phyloP scores from a whole-genome alignment of 495 filamentous ascomycete genomes.

The Hypoxylon trugodes region DNA sequence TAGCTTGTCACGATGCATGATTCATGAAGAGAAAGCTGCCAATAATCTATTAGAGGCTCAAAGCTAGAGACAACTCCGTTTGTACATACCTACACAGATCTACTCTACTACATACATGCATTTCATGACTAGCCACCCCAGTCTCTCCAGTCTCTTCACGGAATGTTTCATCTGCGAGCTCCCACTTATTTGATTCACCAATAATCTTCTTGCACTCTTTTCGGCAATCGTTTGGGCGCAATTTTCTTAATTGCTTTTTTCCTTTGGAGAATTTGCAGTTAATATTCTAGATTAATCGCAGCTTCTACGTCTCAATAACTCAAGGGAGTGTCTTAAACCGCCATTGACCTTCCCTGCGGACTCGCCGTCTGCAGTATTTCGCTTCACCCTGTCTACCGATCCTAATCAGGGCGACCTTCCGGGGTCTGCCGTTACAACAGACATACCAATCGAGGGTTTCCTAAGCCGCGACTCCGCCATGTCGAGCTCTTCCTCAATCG shows the following conservation, averaged over 20 bases:
- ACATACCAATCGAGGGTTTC: conserved; percentile 37
- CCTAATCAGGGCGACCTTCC: conserved; percentile 37
- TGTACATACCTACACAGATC: conserved; percentile 11
- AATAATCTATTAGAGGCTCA: conserved; percentile 6
- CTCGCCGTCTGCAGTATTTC: conserved; percentile 27
- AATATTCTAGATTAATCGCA: conserved; percentile 19
- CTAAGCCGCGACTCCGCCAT: conserved; percentile 47
- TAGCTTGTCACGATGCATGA: conserved; percentile 19
- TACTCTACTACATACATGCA: not conserved
- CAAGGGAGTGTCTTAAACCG: conserved; percentile 12
- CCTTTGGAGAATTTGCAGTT: conserved; percentile 18
- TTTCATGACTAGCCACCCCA: conserved; percentile 24
- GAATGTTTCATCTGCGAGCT: conserved; percentile 41
- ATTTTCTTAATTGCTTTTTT: conserved; percentile 10
- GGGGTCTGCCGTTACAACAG: conserved; percentile 41
- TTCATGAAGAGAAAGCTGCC: conserved; percentile 29
- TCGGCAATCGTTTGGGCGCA: conserved; percentile 24
- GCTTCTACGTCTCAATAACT: conserved; percentile 22
- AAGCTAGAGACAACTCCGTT: conserved; percentile 27
- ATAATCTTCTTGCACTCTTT: conserved; percentile 28
- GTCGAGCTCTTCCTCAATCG: conserved; percentile 51
- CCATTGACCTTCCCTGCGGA: conserved; percentile 16
- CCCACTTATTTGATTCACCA: conserved; percentile 29
- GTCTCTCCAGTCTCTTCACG: conserved; percentile 35
- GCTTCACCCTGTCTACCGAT: conserved; percentile 37